phyloP scores from a whole-genome alignment of 768 basidiomycete species.

The Mrakia hoshinonis region DNA sequence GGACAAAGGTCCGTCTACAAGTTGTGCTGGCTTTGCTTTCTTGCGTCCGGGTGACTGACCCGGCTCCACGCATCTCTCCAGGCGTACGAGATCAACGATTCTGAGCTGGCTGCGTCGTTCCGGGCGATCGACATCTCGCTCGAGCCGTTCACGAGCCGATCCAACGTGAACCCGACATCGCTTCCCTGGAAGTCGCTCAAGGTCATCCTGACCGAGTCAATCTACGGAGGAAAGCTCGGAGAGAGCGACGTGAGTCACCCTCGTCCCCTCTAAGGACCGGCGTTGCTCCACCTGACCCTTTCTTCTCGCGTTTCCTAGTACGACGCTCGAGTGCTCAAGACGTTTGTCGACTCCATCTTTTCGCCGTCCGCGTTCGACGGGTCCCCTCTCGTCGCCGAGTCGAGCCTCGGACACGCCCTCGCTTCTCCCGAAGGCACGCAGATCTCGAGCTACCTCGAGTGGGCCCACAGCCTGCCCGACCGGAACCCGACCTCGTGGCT shows the following conservation, averaged over 20 bases:
- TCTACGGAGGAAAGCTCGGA: slow-evolving; percentile 49
- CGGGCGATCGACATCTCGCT: slow-evolving; percentile 89
- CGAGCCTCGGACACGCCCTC: slow-evolving; percentile 52
- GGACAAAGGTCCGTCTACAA: slow-evolving; percentile 67
- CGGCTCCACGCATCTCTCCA: not conserved
- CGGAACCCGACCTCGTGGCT: slow-evolving; percentile 92
- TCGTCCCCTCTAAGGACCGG: not conserved
- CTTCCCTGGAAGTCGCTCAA: slow-evolving; percentile 97
- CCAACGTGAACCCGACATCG: slow-evolving; percentile 81
- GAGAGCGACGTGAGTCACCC: slow-evolving; percentile 17
- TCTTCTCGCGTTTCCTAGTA: slow-evolving; percentile 71
- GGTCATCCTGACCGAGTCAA: slow-evolving; percentile 85
- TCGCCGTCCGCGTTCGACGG: slow-evolving; percentile 81
- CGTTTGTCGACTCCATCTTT: slow-evolving; percentile 86
- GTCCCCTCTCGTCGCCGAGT: slow-evolving; percentile 58
- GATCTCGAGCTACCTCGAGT: slow-evolving; percentile 78
- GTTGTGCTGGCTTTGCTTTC: not conserved
- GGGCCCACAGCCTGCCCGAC: slow-evolving; percentile 83
- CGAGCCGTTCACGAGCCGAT: slow-evolving; percentile 61
- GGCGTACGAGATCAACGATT: slow-evolving; percentile 96
- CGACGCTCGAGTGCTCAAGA: slow-evolving; percentile 83
- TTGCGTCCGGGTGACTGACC: not conserved
- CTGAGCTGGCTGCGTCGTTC: slow-evolving; percentile 88
- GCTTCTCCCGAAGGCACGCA: slow-evolving; percentile 83
- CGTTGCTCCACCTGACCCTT: not conserved